Evolutionary conservation across 2,329 filamentous ascomycete species (phyloP), one percentile per base, ranked within the genome.

Genomic region (Stagonosporopsis rhizophila): DNA sequence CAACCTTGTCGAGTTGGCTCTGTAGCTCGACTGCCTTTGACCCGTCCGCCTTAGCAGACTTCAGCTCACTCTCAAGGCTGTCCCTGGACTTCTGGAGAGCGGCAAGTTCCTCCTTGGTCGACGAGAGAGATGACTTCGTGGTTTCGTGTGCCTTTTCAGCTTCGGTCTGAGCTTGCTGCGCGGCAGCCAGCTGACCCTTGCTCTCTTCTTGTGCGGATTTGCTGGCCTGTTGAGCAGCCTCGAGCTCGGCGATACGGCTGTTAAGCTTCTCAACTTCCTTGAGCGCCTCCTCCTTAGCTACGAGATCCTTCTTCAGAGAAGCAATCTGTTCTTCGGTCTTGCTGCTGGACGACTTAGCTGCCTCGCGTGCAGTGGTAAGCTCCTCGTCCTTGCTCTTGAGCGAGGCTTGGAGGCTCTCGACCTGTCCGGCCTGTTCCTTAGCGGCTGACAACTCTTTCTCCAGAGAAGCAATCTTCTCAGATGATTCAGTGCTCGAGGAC

Each of bases 241-340:
- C 55, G 20, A 66, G 27, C 23, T 67, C 66, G 22, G 64, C 28
- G 6, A 62, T 58, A 37, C 60, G 62, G 20, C 47, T 44, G 32
- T 52, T 59, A 35, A 60, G 54, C 28, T 46, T 48, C 25, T 64
- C 59, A 4, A 53, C 23, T 2, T 53, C 57, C 55, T 67, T 65
- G 44, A 58, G 45, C 17, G 59, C 44, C 39, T 66, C 56, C 3
- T 58, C 38, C 56, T 66, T 65, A n/a, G 59, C 58, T 3, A 60
- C 63, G 28, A 71, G 59, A 19, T 70, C 62, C 56, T 67, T 64
- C 58, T 72, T 61, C 8, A 75, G 55, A 25, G 72, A 60, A 46
- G 63, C 59, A 12, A 70, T 56, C 58, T 74, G 69, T 27, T 64
- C 58, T 20, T 56, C 62, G 19, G 67, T 56, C 11, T 59, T 62